Base-by-base conservation (phyloP, 306 rosid genomes). In the Castanea sativa region DNA sequence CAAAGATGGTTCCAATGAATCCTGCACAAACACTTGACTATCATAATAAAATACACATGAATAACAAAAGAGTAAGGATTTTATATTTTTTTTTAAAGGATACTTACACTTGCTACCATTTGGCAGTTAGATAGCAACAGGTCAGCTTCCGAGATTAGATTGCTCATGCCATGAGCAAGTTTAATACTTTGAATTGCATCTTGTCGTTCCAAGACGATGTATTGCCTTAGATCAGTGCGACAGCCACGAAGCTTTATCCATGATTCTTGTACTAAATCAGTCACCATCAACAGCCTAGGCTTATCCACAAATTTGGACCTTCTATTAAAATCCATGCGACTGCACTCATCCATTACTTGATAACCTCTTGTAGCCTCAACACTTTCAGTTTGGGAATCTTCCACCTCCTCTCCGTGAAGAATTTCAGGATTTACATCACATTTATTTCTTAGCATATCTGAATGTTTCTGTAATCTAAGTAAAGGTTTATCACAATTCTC, bases 121-220 rank as follows among this genome's bases (percentile, higher is more conserved):
- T 76, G 89, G 80, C 88, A 85, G 76, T 81, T 77, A 78, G 83
- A 81, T 76, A 89, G 83, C 83, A 94, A 71, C 20, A 91, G 25
- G 64, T 95, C 99, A 21, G 85, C 82, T 69, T 93, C 93, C 71
- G 99, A 90, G 55, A 89, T 84, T 85, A 95, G 87, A 83, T 87
- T 70, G 85, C 92, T 90, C 85, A 89, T 74, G 65, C 77, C 82
- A 81, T 89, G 82, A 83, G 91, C 81, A 73, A 88, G 93, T 79
- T 83, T 78, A 79, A 83, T 82, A 83, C 85, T 87, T 86, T 87
- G 84, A 68, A 56, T 57, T 69, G 82, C 85, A 76, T 79, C 89
- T 65, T 29, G 79, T 71, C 80, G 83, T 81, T 91, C 97, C 71
- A 79, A 79, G 77, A 80, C 51, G 9, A 64, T 79, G 53, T 85